Evolutionary conservation across 192 early-diverging fungal species (phyloP).

Genomic region (Podila epigama): DNA sequence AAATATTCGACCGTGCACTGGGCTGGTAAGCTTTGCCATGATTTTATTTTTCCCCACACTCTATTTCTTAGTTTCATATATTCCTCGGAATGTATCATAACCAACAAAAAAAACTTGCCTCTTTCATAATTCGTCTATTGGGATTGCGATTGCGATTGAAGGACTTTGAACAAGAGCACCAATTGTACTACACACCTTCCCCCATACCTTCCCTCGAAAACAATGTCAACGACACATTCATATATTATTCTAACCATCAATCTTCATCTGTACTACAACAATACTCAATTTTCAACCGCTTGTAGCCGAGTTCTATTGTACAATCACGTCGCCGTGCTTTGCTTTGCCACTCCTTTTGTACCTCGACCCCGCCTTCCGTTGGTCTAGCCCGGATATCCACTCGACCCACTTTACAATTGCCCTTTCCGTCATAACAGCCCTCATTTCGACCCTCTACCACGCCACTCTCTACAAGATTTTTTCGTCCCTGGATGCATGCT

Average conservation of each 20-base stretch:
- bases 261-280: too few relatives aligned
- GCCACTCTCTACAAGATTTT: constrained; percentile 56
- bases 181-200: not conserved
- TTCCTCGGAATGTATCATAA: too few relatives aligned
- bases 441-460: constrained; percentile 54
- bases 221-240: not conserved
- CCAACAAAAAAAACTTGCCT: too few relatives aligned
- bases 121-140: too few relatives aligned
- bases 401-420: constrained; percentile 47
- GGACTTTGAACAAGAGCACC: not conserved
- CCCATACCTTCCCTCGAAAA: not conserved
- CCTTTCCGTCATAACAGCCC: constrained; percentile 39
- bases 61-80: not conserved
- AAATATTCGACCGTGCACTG: constrained; percentile 51
- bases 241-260: not conserved
- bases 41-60: not conserved
- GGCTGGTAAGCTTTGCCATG: constrained; percentile 24
- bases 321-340: constrained; percentile 59
- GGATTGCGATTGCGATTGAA: too few relatives aligned
- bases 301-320: constrained; percentile 61
- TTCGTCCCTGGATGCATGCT: constrained; percentile 53
- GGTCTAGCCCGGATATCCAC: constrained; percentile 43
- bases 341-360: constrained; percentile 56
- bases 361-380: constrained; percentile 26
- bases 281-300: not conserved